A percentile compares a stretch with the other conserved stretches of the same genome.
Evolutionary conservation across 306 rosid genomes (phyloP).

Genomic region (Cicer chorassanicum): DNA sequence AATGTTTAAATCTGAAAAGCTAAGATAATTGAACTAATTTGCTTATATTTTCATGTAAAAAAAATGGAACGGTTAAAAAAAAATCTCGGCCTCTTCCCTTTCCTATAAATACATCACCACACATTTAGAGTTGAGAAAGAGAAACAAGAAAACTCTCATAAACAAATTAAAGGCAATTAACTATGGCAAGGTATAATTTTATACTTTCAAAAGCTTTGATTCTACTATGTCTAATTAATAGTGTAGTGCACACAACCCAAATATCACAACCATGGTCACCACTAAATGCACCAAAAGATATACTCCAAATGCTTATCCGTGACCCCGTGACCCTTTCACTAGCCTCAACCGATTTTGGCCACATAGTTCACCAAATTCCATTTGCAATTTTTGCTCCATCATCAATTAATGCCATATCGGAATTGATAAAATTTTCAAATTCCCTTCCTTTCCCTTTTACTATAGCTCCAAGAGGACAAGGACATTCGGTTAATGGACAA

Average conservation of each 20-base stretch:
- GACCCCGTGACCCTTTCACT: slow-evolving; percentile 50
- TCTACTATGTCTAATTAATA: slow-evolving; percentile 34
- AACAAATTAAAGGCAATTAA: slow-evolving; percentile 14
- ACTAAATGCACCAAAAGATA: slow-evolving; percentile 44
- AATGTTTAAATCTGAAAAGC: no score
- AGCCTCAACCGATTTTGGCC: slow-evolving; percentile 78
- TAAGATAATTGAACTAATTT: no score
- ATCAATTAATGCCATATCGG: slow-evolving; percentile 50
- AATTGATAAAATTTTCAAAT: slow-evolving; percentile 54
- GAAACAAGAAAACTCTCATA: slow-evolving; percentile 12
- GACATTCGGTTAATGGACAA: slow-evolving; percentile 83
- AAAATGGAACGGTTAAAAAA: background rate
- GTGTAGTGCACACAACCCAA: background rate
- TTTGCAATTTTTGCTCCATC: slow-evolving; percentile 59
- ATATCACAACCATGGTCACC: slow-evolving; percentile 37
- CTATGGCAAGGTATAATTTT: slow-evolving; percentile 13
- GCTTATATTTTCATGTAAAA: no score
- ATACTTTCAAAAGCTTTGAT: slow-evolving; percentile 1
- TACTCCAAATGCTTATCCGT: slow-evolving; percentile 46
- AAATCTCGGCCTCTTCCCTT: background rate
- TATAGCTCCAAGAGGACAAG: slow-evolving; percentile 76
- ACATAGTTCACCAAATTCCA: slow-evolving; percentile 52
- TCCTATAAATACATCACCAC: slow-evolving; percentile 37
- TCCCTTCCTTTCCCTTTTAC: slow-evolving; percentile 48
- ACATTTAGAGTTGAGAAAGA: background rate